Evolutionary conservation across 2,329 filamentous ascomycete genomes (phyloP), one percentile per base, ranked within the genome.

Genomic region (Endothia cerciana): DNA sequence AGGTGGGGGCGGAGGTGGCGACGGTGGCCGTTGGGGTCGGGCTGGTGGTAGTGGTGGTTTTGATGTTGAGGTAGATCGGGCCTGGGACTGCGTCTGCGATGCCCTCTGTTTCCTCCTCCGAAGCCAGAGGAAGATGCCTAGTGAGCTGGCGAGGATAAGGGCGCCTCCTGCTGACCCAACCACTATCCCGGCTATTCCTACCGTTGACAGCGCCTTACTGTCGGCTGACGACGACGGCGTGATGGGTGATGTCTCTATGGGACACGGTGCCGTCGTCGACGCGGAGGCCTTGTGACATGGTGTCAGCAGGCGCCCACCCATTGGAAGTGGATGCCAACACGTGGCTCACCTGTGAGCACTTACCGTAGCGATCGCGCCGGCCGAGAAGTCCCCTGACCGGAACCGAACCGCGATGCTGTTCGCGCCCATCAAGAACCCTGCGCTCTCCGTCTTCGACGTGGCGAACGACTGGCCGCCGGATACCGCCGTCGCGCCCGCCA

Each of bases 171-270:
- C 72, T 7, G 70, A 69, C n/a, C 72, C 73, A 41, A 73, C 62
- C 13, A 66, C 72, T 60, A 73, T 74, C 25, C 72, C 73, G 40
- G 69, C 70, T 30, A 55, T 71, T 65, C 4, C 66, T 62, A 51
- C 70, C 70, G 68, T 69, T 68, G 36, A 74, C 49, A 40, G 68
- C 38, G n/a, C 28, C 41, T 19, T 71, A 25, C 64, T 65, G 43
- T 15, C 43, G 15, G 41, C 19, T 19, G 47, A 55, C 28, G 58
- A 45, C 57, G 56, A 25, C 7, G 61, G 15, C 10, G 61, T 7
- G 43, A 40, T 55, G 33, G 59, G 17, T 15, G 30, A 6, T 6
- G 22, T 38, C 28, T 60, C 13, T 10, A 19, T 13, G 45, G 64
- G 13, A 25, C 19, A 55, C 22, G 64, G 25, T 60, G 53, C 69